Conservation (phyloP, 2,329 filamentous ascomycete species). For the Dothideomycetes sp. region DNA sequence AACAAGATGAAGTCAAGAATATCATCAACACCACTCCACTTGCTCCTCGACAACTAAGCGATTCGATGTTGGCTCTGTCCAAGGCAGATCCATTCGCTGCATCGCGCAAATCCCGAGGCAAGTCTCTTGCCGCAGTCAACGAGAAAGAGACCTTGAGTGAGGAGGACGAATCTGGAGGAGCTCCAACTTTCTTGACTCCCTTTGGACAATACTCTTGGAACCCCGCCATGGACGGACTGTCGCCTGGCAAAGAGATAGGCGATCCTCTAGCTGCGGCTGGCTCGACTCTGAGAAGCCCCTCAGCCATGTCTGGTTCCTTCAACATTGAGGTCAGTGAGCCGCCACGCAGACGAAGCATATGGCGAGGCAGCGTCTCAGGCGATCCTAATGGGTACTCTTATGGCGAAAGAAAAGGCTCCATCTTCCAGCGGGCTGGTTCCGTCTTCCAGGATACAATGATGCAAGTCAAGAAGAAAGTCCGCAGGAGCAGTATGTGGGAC, state of each 20-base stretch:
- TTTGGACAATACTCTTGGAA: not conserved
- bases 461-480: not conserved
- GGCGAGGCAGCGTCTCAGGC: not conserved
- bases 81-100: conserved; percentile 5
- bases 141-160: not conserved
- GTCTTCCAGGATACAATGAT: conserved; percentile 7
- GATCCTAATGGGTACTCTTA: not conserved
- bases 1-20: conserved; percentile 9
- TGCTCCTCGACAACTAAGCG: conserved; percentile 1
- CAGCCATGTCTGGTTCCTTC: not conserved
- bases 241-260: not conserved
- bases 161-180: not conserved
- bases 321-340: not conserved
- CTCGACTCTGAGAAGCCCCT: not conserved
- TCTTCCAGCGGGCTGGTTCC: conserved; percentile 9
- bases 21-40: conserved; percentile 7
- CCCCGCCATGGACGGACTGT: not conserved
- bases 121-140: conserved; percentile 6
- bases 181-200: not conserved
- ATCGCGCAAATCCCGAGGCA: not conserved
- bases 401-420: conserved; percentile 2
- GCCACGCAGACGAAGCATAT: not conserved
- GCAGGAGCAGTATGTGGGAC: conserved; percentile 17
- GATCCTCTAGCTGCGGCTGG: conserved; percentile 1
- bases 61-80: conserved; percentile 1